A percentile compares a stretch with the other conserved stretches of the same genome.
Conservation (phyloP, 106 monocot species). For the Allium fistulosum region DNA sequence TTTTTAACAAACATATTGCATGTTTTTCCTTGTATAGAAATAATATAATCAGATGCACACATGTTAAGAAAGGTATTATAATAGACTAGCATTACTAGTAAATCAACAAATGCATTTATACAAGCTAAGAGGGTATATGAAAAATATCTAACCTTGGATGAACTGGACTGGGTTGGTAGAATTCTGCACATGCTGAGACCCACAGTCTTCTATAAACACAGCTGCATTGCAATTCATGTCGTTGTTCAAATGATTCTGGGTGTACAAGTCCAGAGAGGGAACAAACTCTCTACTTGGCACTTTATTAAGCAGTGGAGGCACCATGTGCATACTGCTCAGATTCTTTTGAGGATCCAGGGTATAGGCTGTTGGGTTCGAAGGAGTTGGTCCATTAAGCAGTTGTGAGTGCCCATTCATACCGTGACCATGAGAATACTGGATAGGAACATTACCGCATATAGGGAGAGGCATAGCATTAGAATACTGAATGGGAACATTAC, state of each 20-base stretch:
- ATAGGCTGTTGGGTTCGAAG: conserved; percentile 23
- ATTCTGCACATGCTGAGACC: conserved; percentile 12
- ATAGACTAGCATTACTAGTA: no score
- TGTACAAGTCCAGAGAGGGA: conserved; percentile 12
- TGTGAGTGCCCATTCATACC: conserved; percentile 10
- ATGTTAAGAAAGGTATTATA: background rate
- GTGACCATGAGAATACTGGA: background rate
- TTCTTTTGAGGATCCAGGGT: conserved; percentile 35
- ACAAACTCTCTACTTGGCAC: conserved; percentile 25
- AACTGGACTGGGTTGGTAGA: conserved; percentile 7
- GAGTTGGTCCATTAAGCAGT: conserved; percentile 17
- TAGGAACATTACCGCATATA: conserved; percentile 10
- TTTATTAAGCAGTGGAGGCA: conserved; percentile 21
- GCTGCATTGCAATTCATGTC: conserved; percentile 5
- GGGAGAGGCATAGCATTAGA: conserved; percentile 14
- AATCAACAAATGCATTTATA: background rate
- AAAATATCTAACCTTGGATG: conserved; percentile 25
- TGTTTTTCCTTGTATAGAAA: background rate
- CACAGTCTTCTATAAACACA: conserved; percentile 28
- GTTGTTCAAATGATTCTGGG: conserved; percentile 14
- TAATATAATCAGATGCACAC: background rate
- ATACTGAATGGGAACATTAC: background rate
- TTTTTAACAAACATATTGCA: background rate
- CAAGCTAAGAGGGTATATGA: background rate
- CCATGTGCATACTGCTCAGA: conserved; percentile 16